Base-by-base conservation (phyloP, 2,329 filamentous ascomycete genomes). In the Ophioceras dolichostomum region DNA sequence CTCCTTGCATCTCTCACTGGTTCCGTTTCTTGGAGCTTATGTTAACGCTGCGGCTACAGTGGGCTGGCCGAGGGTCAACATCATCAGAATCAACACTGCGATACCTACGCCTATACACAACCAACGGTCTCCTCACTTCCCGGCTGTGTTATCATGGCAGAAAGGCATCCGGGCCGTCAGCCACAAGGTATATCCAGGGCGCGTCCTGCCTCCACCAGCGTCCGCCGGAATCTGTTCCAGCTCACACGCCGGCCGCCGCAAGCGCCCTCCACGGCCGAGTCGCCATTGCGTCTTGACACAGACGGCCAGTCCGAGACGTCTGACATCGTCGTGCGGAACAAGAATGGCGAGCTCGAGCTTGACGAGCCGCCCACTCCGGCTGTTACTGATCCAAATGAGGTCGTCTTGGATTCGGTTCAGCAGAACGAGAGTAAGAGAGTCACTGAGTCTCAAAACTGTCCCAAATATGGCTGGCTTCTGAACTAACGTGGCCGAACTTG, bases 271-370 rank as follows among this genome's bases (percentile, higher is more conserved):
- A 52, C 51, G 20, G 29, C 21, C 20, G 26, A 31, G 8, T 60
- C 65, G 10, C 58, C 56, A 35, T 47, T 71, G 39, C 62, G 65
- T 35, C 55, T 70, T n/a, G 66, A 69, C 41, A 56, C 58, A 37
- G 64, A 68, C 34, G 57, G 56, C 5, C 63, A 68, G 24, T 54
- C 51, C 34, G 56, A 58, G 19, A 50, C 56, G 2, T 56, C 54
- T 1, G 74, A 78, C 45, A 79, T 81, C 40, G 70, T 81, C 8
- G 68, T 79, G 32, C 64, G 76, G 44, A 70, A 79, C 48, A 60
- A 69, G 53, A 69, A 78, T 47, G 76, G 76, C 34, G 74, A 79
- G 45, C 67, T 77, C 39, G 68, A 76, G 51, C 56, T 79, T n/a
- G 63, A 61, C 13, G 72, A 76, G 41, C 69, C 70, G 32, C 71